phyloP scores from a whole-genome alignment of 2,329 filamentous ascomycete species.

The Ceratocystis eucalypticola region DNA sequence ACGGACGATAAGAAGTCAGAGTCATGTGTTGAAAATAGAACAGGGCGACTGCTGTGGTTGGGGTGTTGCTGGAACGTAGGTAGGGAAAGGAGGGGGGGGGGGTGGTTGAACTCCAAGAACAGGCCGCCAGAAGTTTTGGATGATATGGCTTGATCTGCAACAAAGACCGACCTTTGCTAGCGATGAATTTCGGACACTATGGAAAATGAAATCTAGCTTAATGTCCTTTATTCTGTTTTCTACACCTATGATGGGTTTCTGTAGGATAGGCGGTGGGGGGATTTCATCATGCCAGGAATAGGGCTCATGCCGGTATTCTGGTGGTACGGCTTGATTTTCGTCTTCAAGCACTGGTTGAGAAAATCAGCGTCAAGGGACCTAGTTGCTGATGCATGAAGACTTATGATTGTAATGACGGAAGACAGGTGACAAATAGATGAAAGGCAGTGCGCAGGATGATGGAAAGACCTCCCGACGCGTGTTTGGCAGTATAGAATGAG shows the following conservation, averaged over 20 bases:
- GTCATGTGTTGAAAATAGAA: neutral
- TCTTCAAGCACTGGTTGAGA: neutral
- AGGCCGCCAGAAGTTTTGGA: neutral
- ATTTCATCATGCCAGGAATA: neutral
- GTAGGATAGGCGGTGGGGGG: neutral
- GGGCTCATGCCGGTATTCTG: neutral
- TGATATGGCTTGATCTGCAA: neutral
- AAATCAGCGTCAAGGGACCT: neutral
- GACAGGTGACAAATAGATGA: neutral
- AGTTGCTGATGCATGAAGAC: neutral
- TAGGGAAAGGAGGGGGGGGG: neutral
- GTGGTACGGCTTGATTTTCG: neutral
- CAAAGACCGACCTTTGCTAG: neutral
- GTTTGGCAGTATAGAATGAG: neutral
- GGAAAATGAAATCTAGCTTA: neutral
- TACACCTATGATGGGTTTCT: neutral
- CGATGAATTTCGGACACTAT: neutral
- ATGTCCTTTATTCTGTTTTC: neutral
- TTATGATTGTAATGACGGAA: neutral
- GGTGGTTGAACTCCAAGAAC: neutral
- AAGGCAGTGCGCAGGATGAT: neutral
- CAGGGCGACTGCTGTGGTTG: neutral
- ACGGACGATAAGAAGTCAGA: neutral
- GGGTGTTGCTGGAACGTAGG: neutral
- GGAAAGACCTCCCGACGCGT: neutral